phyloP scores from a whole-genome alignment of 768 basidiomycete species.

The Megacollybia marginata region DNA sequence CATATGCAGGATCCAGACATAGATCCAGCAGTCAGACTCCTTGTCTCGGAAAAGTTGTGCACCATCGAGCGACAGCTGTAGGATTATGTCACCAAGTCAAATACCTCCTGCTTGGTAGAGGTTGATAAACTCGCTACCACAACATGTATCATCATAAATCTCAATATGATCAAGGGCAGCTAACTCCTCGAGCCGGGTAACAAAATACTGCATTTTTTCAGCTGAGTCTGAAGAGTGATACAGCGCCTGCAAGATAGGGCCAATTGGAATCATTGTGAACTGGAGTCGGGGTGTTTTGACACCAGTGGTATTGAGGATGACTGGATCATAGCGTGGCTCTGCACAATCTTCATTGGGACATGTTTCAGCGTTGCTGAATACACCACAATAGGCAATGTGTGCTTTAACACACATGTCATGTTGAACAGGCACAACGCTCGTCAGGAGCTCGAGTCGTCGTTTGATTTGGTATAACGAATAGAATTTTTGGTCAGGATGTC shows the following conservation, averaged over 20 bases:
- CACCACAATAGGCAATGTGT: conserved; percentile 33
- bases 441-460: conserved; percentile 18
- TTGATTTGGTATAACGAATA: conserved; percentile 23
- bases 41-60: conserved; percentile 34
- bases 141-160: conserved; percentile 21
- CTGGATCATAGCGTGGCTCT: conserved; percentile 19
- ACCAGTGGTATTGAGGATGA: not conserved
- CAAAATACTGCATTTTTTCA: conserved; percentile 17
- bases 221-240: conserved; percentile 15
- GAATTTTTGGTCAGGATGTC: conserved; percentile 19
- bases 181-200: conserved; percentile 15
- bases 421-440: conserved; percentile 24
- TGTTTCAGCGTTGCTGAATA: conserved; percentile 15
- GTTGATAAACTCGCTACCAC: conserved; percentile 7
- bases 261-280: conserved; percentile 30
- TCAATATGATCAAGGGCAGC: conserved; percentile 18
- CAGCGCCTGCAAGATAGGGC: conserved; percentile 36
- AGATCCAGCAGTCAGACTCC: conserved; percentile 33
- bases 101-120: conserved; percentile 8
- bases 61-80: conserved; percentile 29
- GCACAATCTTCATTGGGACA: conserved; percentile 22
- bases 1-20: conserved; percentile 25
- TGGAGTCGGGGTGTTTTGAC: conserved; percentile 22
- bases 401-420: conserved; percentile 36
- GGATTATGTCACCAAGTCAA: conserved; percentile 17